Evolutionary conservation across 306 rosid species (phyloP).

Genomic region (Cucurbita ficifolia): DNA sequence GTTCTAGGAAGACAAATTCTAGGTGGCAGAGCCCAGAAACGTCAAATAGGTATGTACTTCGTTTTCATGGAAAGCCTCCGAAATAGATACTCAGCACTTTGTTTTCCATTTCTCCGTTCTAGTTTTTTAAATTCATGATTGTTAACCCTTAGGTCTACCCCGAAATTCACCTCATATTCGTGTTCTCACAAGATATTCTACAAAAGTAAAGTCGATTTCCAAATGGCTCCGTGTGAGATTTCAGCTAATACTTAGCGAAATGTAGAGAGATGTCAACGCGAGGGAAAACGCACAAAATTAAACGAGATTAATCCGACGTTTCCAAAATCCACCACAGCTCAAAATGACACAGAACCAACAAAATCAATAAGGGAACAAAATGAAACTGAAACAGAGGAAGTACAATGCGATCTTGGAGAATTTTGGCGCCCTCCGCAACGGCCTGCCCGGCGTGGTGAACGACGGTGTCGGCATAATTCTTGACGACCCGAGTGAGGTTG

Average conservation of each 20-base stretch:
- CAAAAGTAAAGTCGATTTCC: background rate
- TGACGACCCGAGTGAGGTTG: conserved; percentile 91
- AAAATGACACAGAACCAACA: background rate
- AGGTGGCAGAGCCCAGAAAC: background rate
- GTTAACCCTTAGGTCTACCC: background rate
- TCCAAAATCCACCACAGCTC: background rate
- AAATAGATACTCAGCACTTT: background rate
- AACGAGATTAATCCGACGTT: background rate
- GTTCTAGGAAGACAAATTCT: background rate
- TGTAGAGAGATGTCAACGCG: background rate
- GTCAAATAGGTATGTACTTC: background rate
- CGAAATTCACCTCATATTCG: background rate
- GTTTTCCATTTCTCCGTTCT: background rate
- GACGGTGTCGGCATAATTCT: conserved; percentile 87
- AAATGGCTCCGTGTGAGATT: background rate
- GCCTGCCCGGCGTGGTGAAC: conserved; percentile 99
- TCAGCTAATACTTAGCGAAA: background rate
- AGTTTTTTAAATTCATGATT: background rate
- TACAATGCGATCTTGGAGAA: conserved; percentile 92
- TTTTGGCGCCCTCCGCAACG: conserved; percentile 88
- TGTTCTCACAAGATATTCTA: background rate
- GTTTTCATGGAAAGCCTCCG: background rate
- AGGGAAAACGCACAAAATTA: background rate
- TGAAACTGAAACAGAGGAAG: background rate
- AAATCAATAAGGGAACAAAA: background rate